These are phyloP conservation scores for Colletotrichum theobromicola DNA, from an alignment of 2,329 filamentous ascomycete genomes.

Conservation along the genomic window DNA sequence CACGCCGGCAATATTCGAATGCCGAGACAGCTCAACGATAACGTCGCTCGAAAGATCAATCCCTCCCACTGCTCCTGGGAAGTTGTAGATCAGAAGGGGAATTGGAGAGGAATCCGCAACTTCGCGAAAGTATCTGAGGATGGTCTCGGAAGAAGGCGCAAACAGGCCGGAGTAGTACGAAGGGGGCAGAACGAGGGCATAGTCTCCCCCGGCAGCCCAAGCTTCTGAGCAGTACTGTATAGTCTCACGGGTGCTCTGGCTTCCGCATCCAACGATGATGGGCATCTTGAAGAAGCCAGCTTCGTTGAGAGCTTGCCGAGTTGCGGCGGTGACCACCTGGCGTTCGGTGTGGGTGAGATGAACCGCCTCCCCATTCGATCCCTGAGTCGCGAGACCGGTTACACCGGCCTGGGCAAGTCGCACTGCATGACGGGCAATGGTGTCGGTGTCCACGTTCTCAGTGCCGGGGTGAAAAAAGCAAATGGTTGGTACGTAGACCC, in stretches of 20 bases:
- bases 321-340: constrained; percentile 70
- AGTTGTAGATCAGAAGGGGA: constrained; percentile 74
- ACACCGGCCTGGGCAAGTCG: constrained; percentile 77
- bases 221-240: constrained; percentile 74
- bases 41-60: constrained; percentile 69
- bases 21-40: constrained; percentile 62
- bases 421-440: constrained; percentile 66
- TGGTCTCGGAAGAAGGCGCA: constrained; percentile 62
- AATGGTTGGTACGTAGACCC: constrained; percentile 76
- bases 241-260: constrained; percentile 75
- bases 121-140: constrained; percentile 69
- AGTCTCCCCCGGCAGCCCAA: constrained; percentile 72
- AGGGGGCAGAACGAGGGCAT: constrained; percentile 77
- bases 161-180: constrained; percentile 77
- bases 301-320: constrained; percentile 71
- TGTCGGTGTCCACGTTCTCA: constrained; percentile 70
- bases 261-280: constrained; percentile 77
- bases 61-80: constrained; percentile 67
- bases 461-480: constrained; percentile 72
- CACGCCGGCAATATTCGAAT: constrained; percentile 71
- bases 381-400: constrained; percentile 76
- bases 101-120: constrained; percentile 69
- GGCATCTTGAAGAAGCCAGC: constrained; percentile 70
- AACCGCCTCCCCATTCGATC: constrained; percentile 84
- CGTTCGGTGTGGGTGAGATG: constrained; percentile 77